Conservation (phyloP, 176 grass and related monocot species). For the Juncus inflexus region DNA sequence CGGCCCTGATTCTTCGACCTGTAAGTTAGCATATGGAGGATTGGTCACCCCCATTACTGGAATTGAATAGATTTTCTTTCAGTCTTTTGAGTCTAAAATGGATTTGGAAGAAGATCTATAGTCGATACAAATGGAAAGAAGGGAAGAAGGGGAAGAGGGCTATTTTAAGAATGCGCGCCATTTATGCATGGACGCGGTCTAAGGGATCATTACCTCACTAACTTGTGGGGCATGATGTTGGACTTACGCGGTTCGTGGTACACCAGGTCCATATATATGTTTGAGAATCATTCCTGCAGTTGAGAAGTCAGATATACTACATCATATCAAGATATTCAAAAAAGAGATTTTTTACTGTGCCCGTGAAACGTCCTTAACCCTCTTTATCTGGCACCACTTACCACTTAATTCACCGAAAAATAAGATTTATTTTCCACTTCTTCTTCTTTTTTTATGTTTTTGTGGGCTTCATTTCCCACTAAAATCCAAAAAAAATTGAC, state of each 20-base stretch:
- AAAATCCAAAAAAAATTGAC: too few relatives aligned
- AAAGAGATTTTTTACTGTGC: neutral
- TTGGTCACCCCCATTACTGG: neutral
- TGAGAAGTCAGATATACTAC: too few relatives aligned
- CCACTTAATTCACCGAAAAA: too few relatives aligned
- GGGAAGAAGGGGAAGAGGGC: neutral
- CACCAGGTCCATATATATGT: neutral
- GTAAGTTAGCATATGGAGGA: constrained; percentile 29
- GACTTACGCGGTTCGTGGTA: neutral
- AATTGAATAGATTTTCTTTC: neutral
- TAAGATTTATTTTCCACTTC: too few relatives aligned
- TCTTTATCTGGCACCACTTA: too few relatives aligned
- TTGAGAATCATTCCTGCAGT: too few relatives aligned
- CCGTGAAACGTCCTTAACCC: too few relatives aligned
- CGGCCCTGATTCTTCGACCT: constrained; percentile 24
- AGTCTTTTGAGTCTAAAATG: constrained; percentile 3
- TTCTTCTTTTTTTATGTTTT: too few relatives aligned
- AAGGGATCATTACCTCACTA: neutral
- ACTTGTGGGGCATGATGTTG: neutral
- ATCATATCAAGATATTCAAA: neutral
- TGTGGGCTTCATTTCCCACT: too few relatives aligned
- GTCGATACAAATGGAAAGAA: neutral
- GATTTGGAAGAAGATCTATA: neutral
- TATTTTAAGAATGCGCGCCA: constrained; percentile 21
- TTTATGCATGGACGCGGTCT: neutral